Conservation (phyloP, 495 filamentous ascomycete genomes). For the Aspergillus asperescens region DNA sequence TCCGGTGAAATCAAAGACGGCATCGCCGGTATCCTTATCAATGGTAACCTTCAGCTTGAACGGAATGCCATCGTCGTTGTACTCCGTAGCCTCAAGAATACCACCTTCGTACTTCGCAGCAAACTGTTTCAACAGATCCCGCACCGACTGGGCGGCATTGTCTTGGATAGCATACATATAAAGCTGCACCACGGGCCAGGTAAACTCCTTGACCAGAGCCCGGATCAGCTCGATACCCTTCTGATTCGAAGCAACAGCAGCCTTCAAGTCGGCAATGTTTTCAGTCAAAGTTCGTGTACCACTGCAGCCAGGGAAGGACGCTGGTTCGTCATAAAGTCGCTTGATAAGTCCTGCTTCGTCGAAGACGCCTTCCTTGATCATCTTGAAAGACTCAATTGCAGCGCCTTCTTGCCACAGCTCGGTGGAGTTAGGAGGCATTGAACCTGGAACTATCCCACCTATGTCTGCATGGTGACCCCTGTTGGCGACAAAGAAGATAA, state of each 20-base stretch:
- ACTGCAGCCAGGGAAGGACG: slow-evolving; percentile 76
- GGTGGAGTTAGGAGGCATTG: slow-evolving; percentile 90
- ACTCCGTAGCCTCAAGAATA: slow-evolving; percentile 75
- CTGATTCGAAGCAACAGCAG: slow-evolving; percentile 90
- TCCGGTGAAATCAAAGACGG: slow-evolving; percentile 77
- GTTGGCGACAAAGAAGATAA: slow-evolving; percentile 88
- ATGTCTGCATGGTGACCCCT: slow-evolving; percentile 78
- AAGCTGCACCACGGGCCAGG: slow-evolving; percentile 81
- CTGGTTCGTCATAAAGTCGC: slow-evolving; percentile 77
- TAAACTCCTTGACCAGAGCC: slow-evolving; percentile 78
- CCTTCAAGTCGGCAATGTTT: slow-evolving; percentile 92
- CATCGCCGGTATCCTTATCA: slow-evolving; percentile 73
- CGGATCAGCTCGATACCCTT: slow-evolving; percentile 89
- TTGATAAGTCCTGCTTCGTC: slow-evolving; percentile 78
- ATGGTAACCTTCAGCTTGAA: slow-evolving; percentile 83
- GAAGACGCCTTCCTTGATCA: slow-evolving; percentile 85
- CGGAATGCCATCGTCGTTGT: slow-evolving; percentile 91
- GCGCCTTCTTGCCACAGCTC: slow-evolving; percentile 93
- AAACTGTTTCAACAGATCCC: slow-evolving; percentile 70
- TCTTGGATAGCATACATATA: slow-evolving; percentile 92
- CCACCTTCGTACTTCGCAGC: slow-evolving; percentile 65
- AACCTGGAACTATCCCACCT: slow-evolving; percentile 87
- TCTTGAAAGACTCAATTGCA: slow-evolving; percentile 84
- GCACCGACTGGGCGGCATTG: slow-evolving; percentile 80
- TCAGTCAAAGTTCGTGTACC: slow-evolving; percentile 84